These are phyloP conservation scores for Limtongozyma cylindracea DNA, from an alignment of 805 yeast species.

Conservation along the genomic window DNA sequence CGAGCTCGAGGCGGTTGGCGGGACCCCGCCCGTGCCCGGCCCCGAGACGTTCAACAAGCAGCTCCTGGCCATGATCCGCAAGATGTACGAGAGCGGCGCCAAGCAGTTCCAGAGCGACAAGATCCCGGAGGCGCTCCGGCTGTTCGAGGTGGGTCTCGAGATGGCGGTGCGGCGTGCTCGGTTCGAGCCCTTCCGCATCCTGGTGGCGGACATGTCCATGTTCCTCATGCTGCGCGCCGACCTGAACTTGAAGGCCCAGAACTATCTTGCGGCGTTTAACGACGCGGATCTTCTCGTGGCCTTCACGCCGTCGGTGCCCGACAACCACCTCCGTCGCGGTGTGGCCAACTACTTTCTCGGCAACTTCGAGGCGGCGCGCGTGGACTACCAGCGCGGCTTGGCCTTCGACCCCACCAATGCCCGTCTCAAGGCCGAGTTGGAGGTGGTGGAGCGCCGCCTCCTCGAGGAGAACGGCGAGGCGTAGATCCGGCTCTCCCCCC, in stretches of 20 bases:
- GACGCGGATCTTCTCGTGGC: constrained; percentile 45
- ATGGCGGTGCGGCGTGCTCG: constrained; percentile 43
- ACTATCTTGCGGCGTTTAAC: constrained; percentile 31
- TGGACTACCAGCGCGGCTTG: constrained; percentile 50
- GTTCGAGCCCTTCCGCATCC: constrained; percentile 51
- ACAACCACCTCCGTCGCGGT: constrained; percentile 48
- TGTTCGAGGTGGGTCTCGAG: constrained; percentile 39
- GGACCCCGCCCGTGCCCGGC: constrained; percentile 26
- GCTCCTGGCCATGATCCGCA: constrained; percentile 30
- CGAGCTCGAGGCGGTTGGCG: constrained; percentile 15
- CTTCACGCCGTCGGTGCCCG: constrained; percentile 33
- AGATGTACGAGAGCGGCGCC: constrained; percentile 39
- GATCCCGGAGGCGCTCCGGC: constrained; percentile 33
- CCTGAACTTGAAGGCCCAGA: constrained; percentile 27
- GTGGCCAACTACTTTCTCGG: constrained; percentile 38
- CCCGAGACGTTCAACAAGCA: constrained; percentile 28
- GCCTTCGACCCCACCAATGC: constrained; percentile 29
- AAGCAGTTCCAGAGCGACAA: constrained; percentile 26
- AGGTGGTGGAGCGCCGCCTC: constrained; percentile 18
- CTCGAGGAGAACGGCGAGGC: constrained; percentile 39
- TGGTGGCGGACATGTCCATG: constrained; percentile 39
- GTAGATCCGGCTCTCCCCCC: too few relatives aligned
- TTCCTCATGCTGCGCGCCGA: constrained; percentile 52
- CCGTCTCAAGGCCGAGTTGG: constrained; percentile 21
- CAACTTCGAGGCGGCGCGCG: constrained; percentile 32